Percentiles rank a stretch among this genome's conserved stretches.
Evolutionary conservation across 257 asterid genomes (phyloP).

Genomic region (Przewalskia tangutica): DNA sequence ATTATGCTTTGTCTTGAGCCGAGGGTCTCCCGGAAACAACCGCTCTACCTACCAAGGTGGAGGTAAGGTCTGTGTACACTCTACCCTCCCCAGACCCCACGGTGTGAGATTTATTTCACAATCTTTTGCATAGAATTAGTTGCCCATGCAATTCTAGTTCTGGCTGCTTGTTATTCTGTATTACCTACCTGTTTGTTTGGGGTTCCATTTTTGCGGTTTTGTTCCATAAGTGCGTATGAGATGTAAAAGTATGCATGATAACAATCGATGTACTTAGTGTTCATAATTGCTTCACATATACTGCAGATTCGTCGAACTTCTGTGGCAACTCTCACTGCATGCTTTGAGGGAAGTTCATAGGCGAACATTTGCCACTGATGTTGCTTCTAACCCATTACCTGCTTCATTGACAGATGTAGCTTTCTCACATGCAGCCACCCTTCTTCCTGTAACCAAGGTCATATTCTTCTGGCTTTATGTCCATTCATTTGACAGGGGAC

Average conservation of each 20-base stretch:
- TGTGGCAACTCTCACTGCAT: conserved; percentile 98
- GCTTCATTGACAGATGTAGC: conserved; percentile 99
- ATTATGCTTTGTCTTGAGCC: too few relatives aligned
- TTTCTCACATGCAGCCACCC: conserved; percentile 96
- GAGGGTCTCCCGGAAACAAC: too few relatives aligned
- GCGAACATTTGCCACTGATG: conserved; percentile 86
- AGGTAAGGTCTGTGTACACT: too few relatives aligned
- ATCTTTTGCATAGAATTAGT: neutral
- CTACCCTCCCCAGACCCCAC: too few relatives aligned
- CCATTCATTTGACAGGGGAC: conserved; percentile 1
- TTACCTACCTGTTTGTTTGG: neutral
- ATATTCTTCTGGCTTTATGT: conserved; percentile 1
- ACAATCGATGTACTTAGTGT: neutral
- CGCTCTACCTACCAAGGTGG: too few relatives aligned
- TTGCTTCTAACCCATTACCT: conserved; percentile 85
- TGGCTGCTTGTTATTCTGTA: neutral
- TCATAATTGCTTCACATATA: conserved; percentile 10
- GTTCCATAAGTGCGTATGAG: neutral
- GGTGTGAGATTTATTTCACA: too few relatives aligned
- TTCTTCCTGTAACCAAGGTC: conserved; percentile 96
- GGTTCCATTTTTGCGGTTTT: neutral
- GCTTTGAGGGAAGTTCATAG: conserved; percentile 98
- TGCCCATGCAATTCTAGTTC: neutral
- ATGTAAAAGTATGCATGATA: neutral
- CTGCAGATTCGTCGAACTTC: conserved; percentile 87